Conservation (phyloP, 345 rosid genomes). For the Alliaria petiolata region DNA sequence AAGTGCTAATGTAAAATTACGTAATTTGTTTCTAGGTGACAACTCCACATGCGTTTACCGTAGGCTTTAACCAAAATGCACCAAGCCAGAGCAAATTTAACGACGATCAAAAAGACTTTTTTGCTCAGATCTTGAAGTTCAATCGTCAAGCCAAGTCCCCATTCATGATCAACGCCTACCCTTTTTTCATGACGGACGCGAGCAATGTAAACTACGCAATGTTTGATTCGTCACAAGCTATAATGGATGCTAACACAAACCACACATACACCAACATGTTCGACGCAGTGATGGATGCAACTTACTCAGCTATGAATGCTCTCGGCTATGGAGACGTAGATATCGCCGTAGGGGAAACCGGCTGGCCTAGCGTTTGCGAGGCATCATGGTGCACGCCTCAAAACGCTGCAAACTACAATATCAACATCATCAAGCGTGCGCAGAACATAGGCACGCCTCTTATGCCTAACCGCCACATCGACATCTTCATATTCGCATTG, state of each 20-base stretch:
- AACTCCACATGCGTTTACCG: conserved; percentile 12
- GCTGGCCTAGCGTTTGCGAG: conserved; percentile 28
- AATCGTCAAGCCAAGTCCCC: conserved; percentile 10
- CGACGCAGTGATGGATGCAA: conserved; percentile 18
- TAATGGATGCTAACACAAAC: not conserved
- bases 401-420: conserved; percentile 11
- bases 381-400: not conserved
- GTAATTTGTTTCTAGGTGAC: conserved; percentile 1
- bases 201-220: conserved; percentile 7
- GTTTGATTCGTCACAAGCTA: not conserved
- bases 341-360: conserved; percentile 13
- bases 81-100: conserved; percentile 11
- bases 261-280: conserved; percentile 13
- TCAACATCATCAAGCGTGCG: conserved; percentile 14
- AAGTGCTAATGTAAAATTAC: no score
- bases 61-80: not conserved
- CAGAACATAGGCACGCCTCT: conserved; percentile 17
- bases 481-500: conserved; percentile 64
- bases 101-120: not conserved
- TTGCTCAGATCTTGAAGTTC: conserved; percentile 10
- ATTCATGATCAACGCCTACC: conserved; percentile 13
- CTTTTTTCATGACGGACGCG: not conserved
- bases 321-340: conserved; percentile 18
- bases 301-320: conserved; percentile 7
- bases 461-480: conserved; percentile 39